phyloP scores from a whole-genome alignment of 2,329 filamentous ascomycete species.

The Aureobasidium melanogenum region DNA sequence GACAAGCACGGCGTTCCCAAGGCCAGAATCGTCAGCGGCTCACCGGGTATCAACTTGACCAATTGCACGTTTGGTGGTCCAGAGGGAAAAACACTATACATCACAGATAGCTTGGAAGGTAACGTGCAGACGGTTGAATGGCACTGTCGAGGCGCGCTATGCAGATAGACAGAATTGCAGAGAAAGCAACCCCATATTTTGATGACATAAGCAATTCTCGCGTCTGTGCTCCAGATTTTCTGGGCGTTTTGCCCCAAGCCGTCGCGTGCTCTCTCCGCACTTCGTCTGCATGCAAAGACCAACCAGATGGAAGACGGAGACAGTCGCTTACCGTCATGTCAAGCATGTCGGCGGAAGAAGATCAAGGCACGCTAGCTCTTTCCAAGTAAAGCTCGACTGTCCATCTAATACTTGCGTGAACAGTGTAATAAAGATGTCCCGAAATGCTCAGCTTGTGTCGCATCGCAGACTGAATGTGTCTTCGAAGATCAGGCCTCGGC shows the following conservation, averaged over 20 bases:
- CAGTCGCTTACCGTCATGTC: not conserved
- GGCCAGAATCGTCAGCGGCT: not conserved
- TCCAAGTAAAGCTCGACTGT: rapidly evolving
- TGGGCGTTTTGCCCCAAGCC: not conserved
- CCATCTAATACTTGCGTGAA: not conserved
- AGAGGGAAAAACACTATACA: not conserved
- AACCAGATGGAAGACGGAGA: not conserved
- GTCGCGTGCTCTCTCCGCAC: not conserved
- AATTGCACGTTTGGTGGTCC: not conserved
- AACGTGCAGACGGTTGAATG: not conserved
- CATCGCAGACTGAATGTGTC: constrained; percentile 13
- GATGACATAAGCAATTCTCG: not conserved
- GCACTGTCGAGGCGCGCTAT: not conserved
- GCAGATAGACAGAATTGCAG: not conserved
- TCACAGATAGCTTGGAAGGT: not conserved
- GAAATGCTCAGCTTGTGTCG: constrained; percentile 14
- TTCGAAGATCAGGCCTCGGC: constrained; percentile 14
- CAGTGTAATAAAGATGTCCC: constrained; percentile 14
- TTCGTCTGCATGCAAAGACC: not conserved
- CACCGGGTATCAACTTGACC: not conserved
- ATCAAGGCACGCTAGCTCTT: not conserved
- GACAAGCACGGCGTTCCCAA: not conserved
- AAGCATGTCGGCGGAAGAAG: not conserved
- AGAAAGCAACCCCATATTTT: not conserved
- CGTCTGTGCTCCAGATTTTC: not conserved